Base-by-base conservation (phyloP, 768 basidiomycete species). In the Boletus eberwhitei region DNA sequence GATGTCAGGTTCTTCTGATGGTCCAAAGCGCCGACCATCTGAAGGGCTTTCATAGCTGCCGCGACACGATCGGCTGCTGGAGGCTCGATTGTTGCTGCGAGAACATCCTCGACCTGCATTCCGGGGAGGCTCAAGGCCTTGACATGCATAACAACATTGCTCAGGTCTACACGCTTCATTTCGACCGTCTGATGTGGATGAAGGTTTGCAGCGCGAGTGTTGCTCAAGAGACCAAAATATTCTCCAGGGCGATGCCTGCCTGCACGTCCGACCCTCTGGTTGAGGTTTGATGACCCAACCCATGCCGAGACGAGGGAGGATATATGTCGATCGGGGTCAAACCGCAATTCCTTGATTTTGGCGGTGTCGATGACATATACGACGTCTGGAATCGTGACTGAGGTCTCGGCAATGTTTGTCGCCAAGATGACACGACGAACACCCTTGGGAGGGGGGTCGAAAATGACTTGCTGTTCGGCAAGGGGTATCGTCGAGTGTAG, bases 331-430 rank as follows among this genome's bases (percentile, higher is more conserved):
- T 88, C 82, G 1, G 95, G 92, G 63, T 98, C 93, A 64, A 93
- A 98, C 16, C 85, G 81, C 64, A 89, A 83, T 71, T 95, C 90
- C 72, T 97, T 97, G 64, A 93, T 79, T 63, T 87, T 86, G 17
- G 83, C 95, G 0, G 89, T 81, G 64, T 98, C 96, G 41, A 98
- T 85, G 31, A 98, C 95, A 63, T 91, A 94, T 11, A 96, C 91
- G 24, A 97, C 91, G 60, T 96, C 91, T 1, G 93, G 93, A 60
- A 98, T 96, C 5, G 95, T 98, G 61, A 97, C 79, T 5, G 92
- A 94, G 4, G 94, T 95, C 72, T 98, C 95, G 13, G 94, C 94
- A 42, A 97, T 93, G 68, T 97, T 97, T 37, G 95, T 98, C 5
- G 94, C 83, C 45, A 98, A 77, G 60, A 98, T 96, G 64, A 98